Base-by-base conservation (phyloP, 2,329 filamentous ascomycete species). In the Pseudocercospora musae region DNA sequence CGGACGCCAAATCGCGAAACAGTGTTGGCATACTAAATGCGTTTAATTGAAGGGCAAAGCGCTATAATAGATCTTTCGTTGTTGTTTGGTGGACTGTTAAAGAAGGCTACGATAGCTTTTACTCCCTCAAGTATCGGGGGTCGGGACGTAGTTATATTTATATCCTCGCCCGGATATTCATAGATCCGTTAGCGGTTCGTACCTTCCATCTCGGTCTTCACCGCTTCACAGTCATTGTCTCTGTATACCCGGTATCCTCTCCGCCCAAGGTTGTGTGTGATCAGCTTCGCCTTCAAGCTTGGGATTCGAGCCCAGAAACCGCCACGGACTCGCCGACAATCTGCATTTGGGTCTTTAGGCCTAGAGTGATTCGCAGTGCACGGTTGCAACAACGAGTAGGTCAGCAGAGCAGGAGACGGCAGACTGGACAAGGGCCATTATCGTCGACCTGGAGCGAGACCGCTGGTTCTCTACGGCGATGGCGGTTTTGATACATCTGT, bases 391-490 rank as follows among this genome's bases (percentile, higher is more conserved):
- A 63, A 8, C 79, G 81, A 2, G 68, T 71, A 0, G 79, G 80
- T 1, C 72, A 69, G 66, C 73, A 75, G 10, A 81, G 73, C 15
- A 82, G 75, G 1, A 78, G 71, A 18, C 78, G 78, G 68, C 79
- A 81, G 20, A 81, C 77, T 4, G 78, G 78, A 59, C 79, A 81
- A 18, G 78, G 65, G 63, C 81, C 78, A 50, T 80, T 78, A 46
- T 79, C 74, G 33, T 70, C 67, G 62, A 78, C 65, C 2, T 57
- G n/a, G 15, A 37, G 13, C n/a, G 13, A n/a, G 4, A 5, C 3
- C 33, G 15, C 13, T 8, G 13, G 6, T 7, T 23, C 9, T n/a
- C 7, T n/a, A 23, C 2, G 13, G 7, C 23, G 48, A 11, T 8
- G 13, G 3, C 15, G 9, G 2, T 50, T 11, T 4, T 15, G 23